A percentile compares a stretch with the other conserved stretches of the same genome.
phyloP scores from a whole-genome alignment of 352 stramenopile genomes.

The Phytopythium helicoides region DNA sequence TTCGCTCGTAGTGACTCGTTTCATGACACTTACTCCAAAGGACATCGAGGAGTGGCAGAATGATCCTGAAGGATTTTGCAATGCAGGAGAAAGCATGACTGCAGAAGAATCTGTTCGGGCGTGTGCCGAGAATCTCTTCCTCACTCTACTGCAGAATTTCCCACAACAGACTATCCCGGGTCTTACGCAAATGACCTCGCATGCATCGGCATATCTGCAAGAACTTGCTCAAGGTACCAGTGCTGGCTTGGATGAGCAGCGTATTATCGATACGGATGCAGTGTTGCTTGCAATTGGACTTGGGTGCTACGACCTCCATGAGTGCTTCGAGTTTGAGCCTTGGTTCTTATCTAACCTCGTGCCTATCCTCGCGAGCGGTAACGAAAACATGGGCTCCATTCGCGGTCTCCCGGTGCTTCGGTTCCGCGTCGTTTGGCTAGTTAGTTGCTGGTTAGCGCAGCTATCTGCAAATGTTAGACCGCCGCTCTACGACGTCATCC shows the following conservation, averaged over 20 bases:
- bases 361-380: conserved; percentile 48
- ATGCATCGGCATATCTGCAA: conserved; percentile 44
- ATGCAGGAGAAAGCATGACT: conserved; percentile 73
- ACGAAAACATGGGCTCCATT: conserved; percentile 29
- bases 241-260: conserved; percentile 18
- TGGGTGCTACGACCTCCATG: conserved; percentile 85
- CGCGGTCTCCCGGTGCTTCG: conserved; percentile 61
- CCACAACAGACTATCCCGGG: conserved; percentile 63
- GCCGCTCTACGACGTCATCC: conserved; percentile 76
- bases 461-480: conserved; percentile 59
- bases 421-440: conserved; percentile 82
- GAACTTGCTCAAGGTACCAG: conserved; percentile 19
- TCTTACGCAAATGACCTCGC: conserved; percentile 64
- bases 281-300: conserved; percentile 79
- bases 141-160: conserved; percentile 79
- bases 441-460: conserved; percentile 86
- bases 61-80: conserved; percentile 66
- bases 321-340: conserved; percentile 86
- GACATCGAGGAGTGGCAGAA: conserved; percentile 73
- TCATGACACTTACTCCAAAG: conserved; percentile 52
- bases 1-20: conserved; percentile 72
- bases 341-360: conserved; percentile 80
- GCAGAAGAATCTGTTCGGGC: conserved; percentile 74
- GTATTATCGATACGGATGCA: conserved; percentile 66
- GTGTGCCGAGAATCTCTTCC: conserved; percentile 79